phyloP scores from a whole-genome alignment of 1,284 basidiomycete genomes.

The Trichosporon coremiiforme region DNA sequence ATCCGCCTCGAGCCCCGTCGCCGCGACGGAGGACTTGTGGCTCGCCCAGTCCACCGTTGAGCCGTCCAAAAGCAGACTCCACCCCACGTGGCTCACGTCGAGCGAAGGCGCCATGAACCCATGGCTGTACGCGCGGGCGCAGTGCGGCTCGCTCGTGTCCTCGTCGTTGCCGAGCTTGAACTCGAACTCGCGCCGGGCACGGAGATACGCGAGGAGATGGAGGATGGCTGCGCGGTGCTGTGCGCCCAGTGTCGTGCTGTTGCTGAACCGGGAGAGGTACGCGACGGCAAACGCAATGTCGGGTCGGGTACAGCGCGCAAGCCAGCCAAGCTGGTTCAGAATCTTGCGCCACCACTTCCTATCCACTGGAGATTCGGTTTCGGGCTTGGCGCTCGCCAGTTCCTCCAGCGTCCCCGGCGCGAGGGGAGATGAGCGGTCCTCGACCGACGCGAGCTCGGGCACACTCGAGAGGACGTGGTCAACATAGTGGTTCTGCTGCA shows the following conservation, averaged over 20 bases:
- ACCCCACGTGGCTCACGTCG: conserved; percentile 7
- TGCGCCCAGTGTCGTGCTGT: not conserved
- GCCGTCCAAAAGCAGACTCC: not conserved
- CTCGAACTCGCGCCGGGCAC: conserved; percentile 7
- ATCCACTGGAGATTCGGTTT: not conserved
- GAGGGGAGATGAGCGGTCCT: not conserved
- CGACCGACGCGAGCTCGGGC: not conserved
- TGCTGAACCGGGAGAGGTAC: conserved; percentile 9
- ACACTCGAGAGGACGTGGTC: not conserved
- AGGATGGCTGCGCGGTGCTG: not conserved
- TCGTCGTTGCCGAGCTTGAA: conserved; percentile 19
- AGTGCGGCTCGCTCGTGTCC: conserved; percentile 16
- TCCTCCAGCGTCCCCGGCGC: not conserved
- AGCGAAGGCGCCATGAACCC: conserved; percentile 7
- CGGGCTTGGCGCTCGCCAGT: not conserved
- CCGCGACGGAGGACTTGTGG: conserved; percentile 1
- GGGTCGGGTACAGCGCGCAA: conserved; percentile 1
- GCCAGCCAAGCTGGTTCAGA: conserved; percentile 3
- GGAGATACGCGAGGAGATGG: not conserved
- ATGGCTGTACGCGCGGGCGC: conserved; percentile 13
- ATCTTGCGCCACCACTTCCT: conserved; percentile 16
- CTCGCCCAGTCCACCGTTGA: conserved; percentile 12
- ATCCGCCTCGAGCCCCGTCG: conserved; percentile 17
- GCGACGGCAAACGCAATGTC: conserved; percentile 10
- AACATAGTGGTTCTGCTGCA: conserved; percentile 15